A percentile compares a stretch with the other conserved stretches of the same genome.
These are phyloP conservation scores for Sideroxylon spinosum DNA, from an alignment of 179 eudicot genomes.

Conservation along the genomic window DNA sequence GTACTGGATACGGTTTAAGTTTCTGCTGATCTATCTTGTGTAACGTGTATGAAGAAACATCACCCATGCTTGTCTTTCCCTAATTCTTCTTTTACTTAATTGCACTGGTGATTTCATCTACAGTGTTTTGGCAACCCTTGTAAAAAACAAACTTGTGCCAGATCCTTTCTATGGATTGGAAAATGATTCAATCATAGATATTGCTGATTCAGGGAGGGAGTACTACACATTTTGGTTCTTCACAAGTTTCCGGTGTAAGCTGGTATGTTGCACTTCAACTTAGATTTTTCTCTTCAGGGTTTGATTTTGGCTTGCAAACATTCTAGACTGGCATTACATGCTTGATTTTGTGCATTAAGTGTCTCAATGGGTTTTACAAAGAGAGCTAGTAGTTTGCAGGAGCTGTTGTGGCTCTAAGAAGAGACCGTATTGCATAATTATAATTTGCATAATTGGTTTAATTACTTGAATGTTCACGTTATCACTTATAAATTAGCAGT, in stretches of 20 bases:
- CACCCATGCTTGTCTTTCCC: slow-evolving; percentile 1
- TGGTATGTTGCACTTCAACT: slow-evolving; percentile 44
- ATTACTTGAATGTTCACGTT: not conserved
- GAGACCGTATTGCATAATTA: not conserved
- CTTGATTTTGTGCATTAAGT: not conserved
- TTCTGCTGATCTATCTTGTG: not conserved
- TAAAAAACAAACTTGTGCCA: slow-evolving; percentile 67
- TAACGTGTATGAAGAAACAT: not conserved
- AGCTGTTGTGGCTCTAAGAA: not conserved
- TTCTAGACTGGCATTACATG: not conserved
- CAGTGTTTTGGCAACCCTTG: slow-evolving; percentile 88
- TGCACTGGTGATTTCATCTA: slow-evolving; percentile 21
- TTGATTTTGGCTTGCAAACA: slow-evolving; percentile 7
- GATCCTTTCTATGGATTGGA: slow-evolving; percentile 95
- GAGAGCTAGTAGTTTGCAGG: not conserved
- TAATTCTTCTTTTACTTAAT: not conserved
- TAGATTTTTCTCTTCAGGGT: not conserved
- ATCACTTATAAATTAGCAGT: too few relatives aligned
- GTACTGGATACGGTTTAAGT: not conserved
- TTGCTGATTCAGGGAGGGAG: slow-evolving; percentile 96
- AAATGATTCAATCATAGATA: slow-evolving; percentile 80
- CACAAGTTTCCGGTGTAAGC: slow-evolving; percentile 69
- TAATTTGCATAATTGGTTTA: not conserved
- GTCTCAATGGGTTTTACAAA: not conserved
- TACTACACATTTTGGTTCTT: slow-evolving; percentile 94